Percentiles rank a stretch among this genome's conserved stretches.
These are phyloP conservation scores for Stachybotrys elegans DNA, from an alignment of 2,329 filamentous ascomycete species.

Conservation along the genomic window DNA sequence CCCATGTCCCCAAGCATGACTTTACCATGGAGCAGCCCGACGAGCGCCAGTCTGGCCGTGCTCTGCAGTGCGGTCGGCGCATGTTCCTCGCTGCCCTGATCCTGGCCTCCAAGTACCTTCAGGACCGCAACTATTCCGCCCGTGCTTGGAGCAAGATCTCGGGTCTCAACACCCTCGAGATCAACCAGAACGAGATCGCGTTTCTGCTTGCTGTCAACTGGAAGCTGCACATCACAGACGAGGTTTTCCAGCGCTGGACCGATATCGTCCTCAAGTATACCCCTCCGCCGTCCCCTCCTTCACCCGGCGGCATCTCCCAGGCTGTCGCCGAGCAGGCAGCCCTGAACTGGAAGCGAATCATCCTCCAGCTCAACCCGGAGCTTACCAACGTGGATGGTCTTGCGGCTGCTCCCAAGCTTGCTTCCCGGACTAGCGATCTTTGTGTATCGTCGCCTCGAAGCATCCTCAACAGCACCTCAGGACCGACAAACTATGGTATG, in stretches of 20 bases:
- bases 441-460: constrained; percentile 35
- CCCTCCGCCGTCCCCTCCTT: constrained; percentile 59
- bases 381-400: constrained; percentile 54
- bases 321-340: constrained; percentile 38
- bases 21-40: constrained; percentile 82
- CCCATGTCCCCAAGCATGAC: constrained; percentile 76
- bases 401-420: constrained; percentile 27
- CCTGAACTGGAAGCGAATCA: constrained; percentile 53
- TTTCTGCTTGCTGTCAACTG: constrained; percentile 88
- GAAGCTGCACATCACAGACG: constrained; percentile 89
- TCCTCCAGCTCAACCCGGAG: constrained; percentile 51
- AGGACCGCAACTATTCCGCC: constrained; percentile 96
- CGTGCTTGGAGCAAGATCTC: constrained; percentile 99
- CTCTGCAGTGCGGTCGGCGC: constrained; percentile 89
- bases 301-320: constrained; percentile 42
- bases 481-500: no score
- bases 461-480: constrained; percentile 34
- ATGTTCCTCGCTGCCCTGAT: constrained; percentile 97
- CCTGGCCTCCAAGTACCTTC: constrained; percentile 93
- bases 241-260: constrained; percentile 87
- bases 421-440: constrained; percentile 26
- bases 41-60: constrained; percentile 66
- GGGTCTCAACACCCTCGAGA: constrained; percentile 86
- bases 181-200: constrained; percentile 93
- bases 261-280: constrained; percentile 85